phyloP scores from a whole-genome alignment of 352 stramenopile genomes.

The Phytophthora vignae region DNA sequence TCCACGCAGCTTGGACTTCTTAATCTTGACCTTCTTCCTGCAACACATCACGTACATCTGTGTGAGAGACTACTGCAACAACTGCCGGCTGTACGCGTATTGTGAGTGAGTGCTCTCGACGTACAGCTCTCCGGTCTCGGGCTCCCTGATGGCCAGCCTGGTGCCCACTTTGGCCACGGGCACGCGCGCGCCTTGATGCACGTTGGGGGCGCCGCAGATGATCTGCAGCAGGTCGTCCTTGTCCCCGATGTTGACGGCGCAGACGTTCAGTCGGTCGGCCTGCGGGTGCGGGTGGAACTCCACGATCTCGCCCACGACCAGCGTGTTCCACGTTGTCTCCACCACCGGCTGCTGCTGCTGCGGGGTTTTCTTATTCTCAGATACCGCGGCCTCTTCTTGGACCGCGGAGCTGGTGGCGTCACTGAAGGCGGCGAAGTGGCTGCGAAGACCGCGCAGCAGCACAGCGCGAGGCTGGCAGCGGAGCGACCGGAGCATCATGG shows the following conservation, averaged over 20 bases:
- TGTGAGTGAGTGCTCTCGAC: too few species aligned
- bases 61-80: background rate
- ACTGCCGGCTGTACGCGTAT: background rate
- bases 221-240: constrained; percentile 73
- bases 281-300: constrained; percentile 62
- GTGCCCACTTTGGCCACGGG: constrained; percentile 76
- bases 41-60: background rate
- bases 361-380: constrained; percentile 32
- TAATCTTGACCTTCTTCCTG: constrained; percentile 87
- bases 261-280: constrained; percentile 75
- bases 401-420: constrained; percentile 4
- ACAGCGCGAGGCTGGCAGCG: constrained; percentile 9
- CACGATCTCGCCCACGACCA: constrained; percentile 82
- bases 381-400: constrained; percentile 9
- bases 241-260: constrained; percentile 69
- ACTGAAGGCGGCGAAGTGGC: constrained; percentile 25
- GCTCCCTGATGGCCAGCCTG: constrained; percentile 64
- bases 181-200: constrained; percentile 62
- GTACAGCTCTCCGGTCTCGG: constrained; percentile 57
- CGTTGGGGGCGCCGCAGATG: constrained; percentile 78
- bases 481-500: constrained; percentile 28
- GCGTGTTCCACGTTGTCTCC: constrained; percentile 67
- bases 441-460: constrained; percentile 20
- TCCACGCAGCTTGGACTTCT: constrained; percentile 84
- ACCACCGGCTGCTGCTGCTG: constrained; percentile 30